Evolutionary conservation across 257 asterid species (phyloP).

Genomic region (Euphrasia confusa): DNA sequence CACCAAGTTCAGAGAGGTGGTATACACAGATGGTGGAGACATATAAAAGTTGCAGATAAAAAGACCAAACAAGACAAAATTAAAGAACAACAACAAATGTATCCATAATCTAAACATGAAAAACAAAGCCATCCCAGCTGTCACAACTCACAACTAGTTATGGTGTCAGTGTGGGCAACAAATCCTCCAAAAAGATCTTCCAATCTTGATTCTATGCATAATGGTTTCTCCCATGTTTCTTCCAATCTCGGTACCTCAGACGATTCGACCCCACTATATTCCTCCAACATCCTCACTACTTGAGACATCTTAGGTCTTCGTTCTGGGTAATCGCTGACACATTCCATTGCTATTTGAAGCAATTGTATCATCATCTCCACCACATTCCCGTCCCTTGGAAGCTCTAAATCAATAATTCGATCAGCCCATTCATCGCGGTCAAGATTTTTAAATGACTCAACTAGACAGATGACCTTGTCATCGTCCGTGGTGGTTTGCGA

Average conservation of each 20-base stretch:
- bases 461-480: constrained; percentile 4
- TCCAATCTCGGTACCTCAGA: not conserved
- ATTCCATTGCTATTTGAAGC: constrained; percentile 19
- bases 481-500: not conserved
- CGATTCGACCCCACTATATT: constrained; percentile 14
- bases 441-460: constrained; percentile 10
- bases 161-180: constrained; percentile 11
- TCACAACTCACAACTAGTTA: not conserved
- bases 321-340: constrained; percentile 15
- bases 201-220: constrained; percentile 4
- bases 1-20: too few species aligned
- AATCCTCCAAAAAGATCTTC: constrained; percentile 14
- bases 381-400: not conserved
- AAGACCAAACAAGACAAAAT: not conserved
- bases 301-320: constrained; percentile 21
- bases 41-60: too few species aligned
- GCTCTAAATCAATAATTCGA: constrained; percentile 7
- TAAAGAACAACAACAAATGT: not conserved
- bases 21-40: too few species aligned
- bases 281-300: constrained; percentile 26
- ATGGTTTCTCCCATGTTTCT: not conserved
- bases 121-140: not conserved
- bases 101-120: not conserved
- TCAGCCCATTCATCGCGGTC: not conserved
- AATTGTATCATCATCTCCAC: constrained; percentile 5